A percentile compares a stretch with the other conserved stretches of the same genome.
Evolutionary conservation across 2,329 filamentous ascomycete genomes (phyloP).

Genomic region (Rhinocladiella mackenziei): DNA sequence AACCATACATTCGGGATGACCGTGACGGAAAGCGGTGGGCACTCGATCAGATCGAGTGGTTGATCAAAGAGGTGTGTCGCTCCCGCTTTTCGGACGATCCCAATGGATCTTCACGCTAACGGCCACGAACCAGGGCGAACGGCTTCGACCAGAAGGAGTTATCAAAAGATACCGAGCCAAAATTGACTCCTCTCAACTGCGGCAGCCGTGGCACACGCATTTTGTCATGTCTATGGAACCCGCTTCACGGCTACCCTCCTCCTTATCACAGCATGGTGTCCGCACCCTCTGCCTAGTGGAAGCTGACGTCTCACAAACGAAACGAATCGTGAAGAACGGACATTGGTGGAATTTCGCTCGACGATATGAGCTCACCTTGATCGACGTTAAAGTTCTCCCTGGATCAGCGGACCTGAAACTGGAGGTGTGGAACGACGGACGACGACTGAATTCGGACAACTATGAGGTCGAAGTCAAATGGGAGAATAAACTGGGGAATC

Average conservation of each 20-base stretch:
- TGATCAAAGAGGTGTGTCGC: slow-evolving; percentile 33
- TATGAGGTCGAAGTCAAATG: slow-evolving; percentile 35
- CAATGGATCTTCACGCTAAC: neutral
- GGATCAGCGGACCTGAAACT: slow-evolving; percentile 37
- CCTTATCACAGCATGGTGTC: slow-evolving; percentile 27
- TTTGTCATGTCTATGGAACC: slow-evolving; percentile 35
- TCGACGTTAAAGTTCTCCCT: slow-evolving; percentile 35
- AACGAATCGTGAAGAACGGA: slow-evolving; percentile 36
- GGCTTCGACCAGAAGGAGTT: slow-evolving; percentile 20
- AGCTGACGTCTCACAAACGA: slow-evolving; percentile 31
- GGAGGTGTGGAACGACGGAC: slow-evolving; percentile 35
- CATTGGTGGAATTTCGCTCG: slow-evolving; percentile 36
- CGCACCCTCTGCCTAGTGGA: slow-evolving; percentile 34
- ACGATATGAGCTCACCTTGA: slow-evolving; percentile 32
- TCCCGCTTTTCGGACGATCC: neutral
- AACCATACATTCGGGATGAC: slow-evolving; percentile 32
- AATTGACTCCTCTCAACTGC: slow-evolving; percentile 20
- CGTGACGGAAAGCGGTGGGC: slow-evolving; percentile 35
- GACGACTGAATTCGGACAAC: slow-evolving; percentile 30
- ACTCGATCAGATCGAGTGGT: slow-evolving; percentile 37
- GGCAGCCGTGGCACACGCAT: slow-evolving; percentile 31
- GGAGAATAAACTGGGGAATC: slow-evolving; percentile 19
- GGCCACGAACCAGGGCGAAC: slow-evolving; percentile 5
- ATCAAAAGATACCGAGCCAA: slow-evolving; percentile 26
- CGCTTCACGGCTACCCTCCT: slow-evolving; percentile 29